Percentiles rank a stretch among this genome's conserved stretches.
These are phyloP conservation scores for Corymbia calophylla DNA, from an alignment of 441 rosid species.

Conservation along the genomic window DNA sequence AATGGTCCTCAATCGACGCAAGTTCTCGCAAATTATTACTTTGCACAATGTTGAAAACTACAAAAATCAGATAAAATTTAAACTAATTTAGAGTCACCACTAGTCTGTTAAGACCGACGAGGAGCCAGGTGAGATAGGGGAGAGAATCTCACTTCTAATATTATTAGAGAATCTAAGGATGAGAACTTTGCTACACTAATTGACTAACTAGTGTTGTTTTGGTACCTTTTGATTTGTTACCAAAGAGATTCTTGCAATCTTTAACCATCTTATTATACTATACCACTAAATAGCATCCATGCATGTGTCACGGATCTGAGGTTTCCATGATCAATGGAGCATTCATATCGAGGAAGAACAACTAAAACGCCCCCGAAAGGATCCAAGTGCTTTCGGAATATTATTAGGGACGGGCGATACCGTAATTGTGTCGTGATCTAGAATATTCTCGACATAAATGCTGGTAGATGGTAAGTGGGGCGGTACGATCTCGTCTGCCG, in stretches of 20 bases:
- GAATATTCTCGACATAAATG: too few relatives aligned
- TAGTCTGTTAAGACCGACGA: rapidly evolving
- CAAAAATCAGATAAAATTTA: too few relatives aligned
- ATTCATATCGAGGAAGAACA: too few relatives aligned
- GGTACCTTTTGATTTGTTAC: background rate
- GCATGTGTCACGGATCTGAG: background rate
- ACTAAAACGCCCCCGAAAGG: too few relatives aligned
- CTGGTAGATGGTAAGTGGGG: too few relatives aligned
- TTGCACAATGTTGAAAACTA: rapidly evolving
- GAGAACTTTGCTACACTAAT: background rate
- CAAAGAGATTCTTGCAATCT: background rate
- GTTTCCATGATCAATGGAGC: too few relatives aligned
- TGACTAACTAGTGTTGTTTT: background rate
- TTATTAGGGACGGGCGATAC: too few relatives aligned
- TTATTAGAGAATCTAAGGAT: too few relatives aligned
- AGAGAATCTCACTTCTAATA: background rate
- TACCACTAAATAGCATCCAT: background rate
- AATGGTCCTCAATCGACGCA: rapidly evolving
- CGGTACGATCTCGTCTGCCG: too few relatives aligned
- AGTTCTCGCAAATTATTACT: background rate
- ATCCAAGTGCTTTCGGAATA: too few relatives aligned
- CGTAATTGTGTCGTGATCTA: too few relatives aligned
- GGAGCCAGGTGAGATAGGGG: background rate
- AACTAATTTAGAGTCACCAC: rapidly evolving
- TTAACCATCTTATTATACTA: background rate